Percentiles rank a stretch among this genome's conserved stretches.
Conservation (phyloP, 2,329 filamentous ascomycete genomes). For the Amauroascus niger region DNA sequence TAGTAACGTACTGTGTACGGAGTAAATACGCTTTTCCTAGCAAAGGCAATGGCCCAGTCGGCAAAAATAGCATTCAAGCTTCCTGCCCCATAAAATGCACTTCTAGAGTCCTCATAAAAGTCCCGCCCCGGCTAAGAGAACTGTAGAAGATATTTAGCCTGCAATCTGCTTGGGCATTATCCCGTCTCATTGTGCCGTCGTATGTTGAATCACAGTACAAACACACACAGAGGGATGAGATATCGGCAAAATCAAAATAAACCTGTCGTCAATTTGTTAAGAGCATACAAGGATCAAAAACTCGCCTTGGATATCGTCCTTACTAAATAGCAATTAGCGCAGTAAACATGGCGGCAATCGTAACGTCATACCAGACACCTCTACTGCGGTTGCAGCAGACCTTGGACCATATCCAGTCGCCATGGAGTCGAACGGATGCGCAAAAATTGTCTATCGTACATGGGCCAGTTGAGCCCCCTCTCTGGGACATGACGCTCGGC, state of each 20-base stretch:
- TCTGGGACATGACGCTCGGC: conserved; percentile 62
- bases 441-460: conserved; percentile 49
- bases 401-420: conserved; percentile 20
- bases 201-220: no score
- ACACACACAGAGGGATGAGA: no score
- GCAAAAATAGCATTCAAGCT: background rate
- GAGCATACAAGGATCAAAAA: no score
- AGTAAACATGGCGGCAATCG: conserved; percentile 8
- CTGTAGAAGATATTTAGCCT: background rate
- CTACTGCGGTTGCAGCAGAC: conserved; percentile 20
- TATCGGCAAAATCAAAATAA: no score
- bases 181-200: no score
- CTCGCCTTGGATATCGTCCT: no score
- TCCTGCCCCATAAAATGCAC: background rate
- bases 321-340: background rate
- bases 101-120: background rate
- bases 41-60: background rate
- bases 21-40: background rate
- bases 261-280: no score
- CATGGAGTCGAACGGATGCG: conserved; percentile 3
- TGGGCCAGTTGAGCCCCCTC: conserved; percentile 57
- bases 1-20: no score
- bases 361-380: conserved; percentile 15
- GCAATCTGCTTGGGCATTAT: background rate
- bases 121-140: background rate